Evolutionary conservation across 2,329 filamentous ascomycete species (phyloP).

Genomic region (Fusarium tjaetaba): DNA sequence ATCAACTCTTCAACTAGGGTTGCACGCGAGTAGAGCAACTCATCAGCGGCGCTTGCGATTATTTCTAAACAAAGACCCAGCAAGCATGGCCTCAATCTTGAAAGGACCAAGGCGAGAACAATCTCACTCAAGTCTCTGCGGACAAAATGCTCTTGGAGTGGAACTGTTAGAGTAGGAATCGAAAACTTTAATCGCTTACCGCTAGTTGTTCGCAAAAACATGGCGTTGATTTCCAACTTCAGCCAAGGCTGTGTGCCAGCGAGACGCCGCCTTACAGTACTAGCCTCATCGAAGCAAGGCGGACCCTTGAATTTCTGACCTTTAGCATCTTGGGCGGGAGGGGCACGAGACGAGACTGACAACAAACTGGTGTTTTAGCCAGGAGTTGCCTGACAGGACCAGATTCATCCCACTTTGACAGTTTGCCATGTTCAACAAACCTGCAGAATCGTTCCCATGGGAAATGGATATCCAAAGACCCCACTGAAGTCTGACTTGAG

Average conservation of each 20-base stretch:
- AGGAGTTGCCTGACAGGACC: conserved; percentile 4
- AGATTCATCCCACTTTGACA: conserved; percentile 2
- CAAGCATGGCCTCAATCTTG: conserved; percentile 1
- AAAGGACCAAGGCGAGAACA: neutral
- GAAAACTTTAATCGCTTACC: conserved; percentile 34
- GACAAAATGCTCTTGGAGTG: conserved; percentile 15
- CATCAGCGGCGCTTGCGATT: conserved; percentile 24
- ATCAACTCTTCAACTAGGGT: conserved; percentile 34
- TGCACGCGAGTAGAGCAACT: conserved; percentile 30
- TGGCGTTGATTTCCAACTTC: conserved; percentile 29
- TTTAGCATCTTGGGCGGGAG: conserved; percentile 26
- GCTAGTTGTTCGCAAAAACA: conserved; percentile 38
- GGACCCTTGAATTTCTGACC: conserved; percentile 29
- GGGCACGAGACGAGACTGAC: conserved; percentile 27
- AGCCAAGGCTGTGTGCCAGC: conserved; percentile 33
- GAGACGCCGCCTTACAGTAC: conserved; percentile 20
- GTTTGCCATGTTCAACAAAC: conserved; percentile 8
- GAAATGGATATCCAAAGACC: conserved; percentile 2
- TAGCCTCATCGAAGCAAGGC: conserved; percentile 29
- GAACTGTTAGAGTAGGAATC: conserved; percentile 16
- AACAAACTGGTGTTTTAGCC: conserved; percentile 7
- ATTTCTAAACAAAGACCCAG: neutral
- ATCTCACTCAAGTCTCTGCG: neutral
- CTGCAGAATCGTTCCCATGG: conserved; percentile 1
- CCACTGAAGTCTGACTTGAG: neutral